Evolutionary conservation across 257 asterid genomes (phyloP).

Genomic region (Ajuga chamaepitys): DNA sequence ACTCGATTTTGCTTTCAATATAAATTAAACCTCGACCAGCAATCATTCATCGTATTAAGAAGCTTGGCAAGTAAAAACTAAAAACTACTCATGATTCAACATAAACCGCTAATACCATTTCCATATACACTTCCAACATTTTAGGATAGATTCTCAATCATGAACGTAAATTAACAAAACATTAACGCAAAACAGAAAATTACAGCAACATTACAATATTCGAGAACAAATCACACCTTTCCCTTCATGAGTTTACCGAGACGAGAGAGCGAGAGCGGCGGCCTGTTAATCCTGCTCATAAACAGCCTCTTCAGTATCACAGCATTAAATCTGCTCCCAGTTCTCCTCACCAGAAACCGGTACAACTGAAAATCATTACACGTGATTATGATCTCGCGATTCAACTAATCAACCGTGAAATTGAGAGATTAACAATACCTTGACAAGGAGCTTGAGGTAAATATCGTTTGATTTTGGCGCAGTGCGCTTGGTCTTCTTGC

Average conservation of each 20-base stretch:
- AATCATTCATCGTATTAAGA: too few relatives aligned
- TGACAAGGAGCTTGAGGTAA: constrained; percentile 72
- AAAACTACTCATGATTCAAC: too few relatives aligned
- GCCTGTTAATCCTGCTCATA: constrained; percentile 85
- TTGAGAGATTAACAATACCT: constrained; percentile 31
- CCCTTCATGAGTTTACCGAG: constrained; percentile 53
- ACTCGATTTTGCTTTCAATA: neutral
- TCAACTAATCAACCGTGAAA: neutral
- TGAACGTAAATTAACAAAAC: too few relatives aligned
- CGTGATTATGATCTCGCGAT: neutral
- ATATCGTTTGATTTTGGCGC: constrained; percentile 78
- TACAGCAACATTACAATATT: too few relatives aligned
- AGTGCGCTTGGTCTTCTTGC: constrained; percentile 78
- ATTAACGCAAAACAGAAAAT: neutral
- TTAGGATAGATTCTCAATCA: neutral
- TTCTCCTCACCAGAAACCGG: constrained; percentile 83
- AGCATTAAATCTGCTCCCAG: constrained; percentile 80
- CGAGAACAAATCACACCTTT: constrained; percentile 38
- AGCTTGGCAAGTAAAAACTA: too few relatives aligned
- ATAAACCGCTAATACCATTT: too few relatives aligned
- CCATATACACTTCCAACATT: too few relatives aligned
- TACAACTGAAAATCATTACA: constrained; percentile 39
- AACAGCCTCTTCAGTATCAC: constrained; percentile 79
- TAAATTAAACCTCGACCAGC: too few relatives aligned
- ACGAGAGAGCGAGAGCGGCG: constrained; percentile 83